These are phyloP conservation scores for Fusarium torreyae DNA, from an alignment of 2,329 filamentous ascomycete species.

Conservation along the genomic window DNA sequence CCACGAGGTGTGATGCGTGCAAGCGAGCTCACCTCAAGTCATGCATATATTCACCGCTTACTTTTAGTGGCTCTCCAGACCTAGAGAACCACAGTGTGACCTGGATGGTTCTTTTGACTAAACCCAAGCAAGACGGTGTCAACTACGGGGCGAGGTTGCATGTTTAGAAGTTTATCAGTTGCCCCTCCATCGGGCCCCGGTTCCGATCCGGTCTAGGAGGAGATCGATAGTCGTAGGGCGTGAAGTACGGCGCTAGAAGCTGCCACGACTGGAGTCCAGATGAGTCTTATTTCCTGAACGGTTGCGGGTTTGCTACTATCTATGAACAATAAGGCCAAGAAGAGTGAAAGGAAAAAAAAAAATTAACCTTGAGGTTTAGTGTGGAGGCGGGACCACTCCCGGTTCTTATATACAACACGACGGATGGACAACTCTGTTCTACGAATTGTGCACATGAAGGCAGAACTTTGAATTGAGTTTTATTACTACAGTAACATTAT, in stretches of 20 bases:
- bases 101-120: neutral
- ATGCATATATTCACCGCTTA: neutral
- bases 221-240: slow-evolving; percentile 13
- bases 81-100: neutral
- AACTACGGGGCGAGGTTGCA: slow-evolving; percentile 3
- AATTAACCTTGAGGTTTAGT: neutral
- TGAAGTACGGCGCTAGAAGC: slow-evolving; percentile 25
- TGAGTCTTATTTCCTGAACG: slow-evolving; percentile 18
- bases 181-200: slow-evolving; percentile 23
- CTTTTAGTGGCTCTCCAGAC: neutral
- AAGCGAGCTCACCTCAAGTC: neutral
- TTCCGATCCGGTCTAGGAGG: slow-evolving; percentile 35
- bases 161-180: neutral
- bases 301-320: neutral
- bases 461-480: neutral
- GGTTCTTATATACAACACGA: slow-evolving; percentile 16
- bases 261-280: slow-evolving; percentile 22
- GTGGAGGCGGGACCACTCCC: slow-evolving; percentile 24
- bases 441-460: neutral
- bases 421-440: neutral
- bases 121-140: neutral
- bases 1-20: neutral
- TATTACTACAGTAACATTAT: neutral
- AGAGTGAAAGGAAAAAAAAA: neutral
- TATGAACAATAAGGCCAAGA: neutral